Evolutionary conservation across 495 filamentous ascomycete genomes (phyloP).

Genomic region (Lepidopterella palustris): DNA sequence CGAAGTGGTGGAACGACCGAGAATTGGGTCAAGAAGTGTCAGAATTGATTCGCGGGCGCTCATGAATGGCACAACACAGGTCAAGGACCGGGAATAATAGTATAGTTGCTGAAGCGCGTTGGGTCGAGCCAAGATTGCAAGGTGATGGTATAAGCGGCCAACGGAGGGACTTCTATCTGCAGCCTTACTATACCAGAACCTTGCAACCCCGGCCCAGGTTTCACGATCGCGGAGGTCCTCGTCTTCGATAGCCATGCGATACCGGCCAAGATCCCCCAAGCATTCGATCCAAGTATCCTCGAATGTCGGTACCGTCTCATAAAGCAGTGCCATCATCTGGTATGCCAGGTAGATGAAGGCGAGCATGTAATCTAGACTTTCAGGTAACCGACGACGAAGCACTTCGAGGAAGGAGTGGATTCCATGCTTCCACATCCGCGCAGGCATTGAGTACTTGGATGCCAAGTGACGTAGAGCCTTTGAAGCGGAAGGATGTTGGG

Average conservation of each 20-base stretch:
- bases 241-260: conserved; percentile 75
- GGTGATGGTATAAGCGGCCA: conserved; percentile 76
- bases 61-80: conserved; percentile 33
- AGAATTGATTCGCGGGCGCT: conserved; percentile 61
- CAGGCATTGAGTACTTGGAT: conserved; percentile 71
- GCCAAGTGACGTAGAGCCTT: conserved; percentile 52
- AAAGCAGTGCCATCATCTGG: conserved; percentile 69
- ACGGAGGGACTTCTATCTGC: conserved; percentile 62
- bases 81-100: conserved; percentile 50
- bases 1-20: conserved; percentile 36
- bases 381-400: conserved; percentile 60
- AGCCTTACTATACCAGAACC: conserved; percentile 76
- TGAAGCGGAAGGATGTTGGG: conserved; percentile 65
- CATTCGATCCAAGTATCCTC: conserved; percentile 89
- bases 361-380: conserved; percentile 70
- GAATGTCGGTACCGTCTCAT: conserved; percentile 69
- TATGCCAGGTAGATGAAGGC: conserved; percentile 77
- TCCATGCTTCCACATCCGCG: conserved; percentile 77
- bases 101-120: conserved; percentile 69
- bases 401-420: conserved; percentile 75
- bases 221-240: conserved; percentile 65
- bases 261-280: conserved; percentile 68
- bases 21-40: conserved; percentile 64
- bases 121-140: conserved; percentile 72
- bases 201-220: conserved; percentile 67